Conservation (phyloP, 352 stramenopile species). For the Globisporangium ultimum region DNA sequence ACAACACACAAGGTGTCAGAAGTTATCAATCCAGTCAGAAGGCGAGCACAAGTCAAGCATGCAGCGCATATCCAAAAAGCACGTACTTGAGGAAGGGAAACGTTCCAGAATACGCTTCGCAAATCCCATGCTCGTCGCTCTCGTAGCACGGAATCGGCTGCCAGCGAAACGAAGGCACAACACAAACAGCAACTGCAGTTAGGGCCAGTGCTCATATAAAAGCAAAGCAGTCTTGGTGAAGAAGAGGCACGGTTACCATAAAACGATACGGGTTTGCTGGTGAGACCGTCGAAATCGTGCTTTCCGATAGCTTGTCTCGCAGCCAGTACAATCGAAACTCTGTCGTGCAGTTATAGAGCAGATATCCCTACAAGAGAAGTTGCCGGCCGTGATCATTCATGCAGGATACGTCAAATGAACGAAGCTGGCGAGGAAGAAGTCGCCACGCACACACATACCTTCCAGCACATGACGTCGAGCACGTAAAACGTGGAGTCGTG, state of each 20-base stretch:
- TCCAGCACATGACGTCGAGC: slow-evolving; percentile 94
- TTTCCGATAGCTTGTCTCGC: slow-evolving; percentile 87
- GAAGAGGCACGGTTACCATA: slow-evolving; percentile 33
- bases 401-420: not conserved
- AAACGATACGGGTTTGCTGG: slow-evolving; percentile 76
- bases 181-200: not conserved
- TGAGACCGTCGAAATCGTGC: slow-evolving; percentile 33
- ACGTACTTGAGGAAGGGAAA: slow-evolving; percentile 86
- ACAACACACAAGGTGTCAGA: not conserved
- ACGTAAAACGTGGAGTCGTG: slow-evolving; percentile 88
- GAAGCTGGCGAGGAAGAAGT: not conserved
- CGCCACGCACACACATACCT: slow-evolving; percentile 27
- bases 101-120: slow-evolving; percentile 68
- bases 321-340: slow-evolving; percentile 92
- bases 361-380: slow-evolving; percentile 52
- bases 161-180: not conserved
- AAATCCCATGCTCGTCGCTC: slow-evolving; percentile 73
- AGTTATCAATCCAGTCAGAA: not conserved
- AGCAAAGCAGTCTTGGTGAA: not conserved
- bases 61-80: not conserved
- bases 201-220: not conserved
- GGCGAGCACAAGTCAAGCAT: not conserved
- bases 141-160: slow-evolving; percentile 86
- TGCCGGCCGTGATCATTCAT: not conserved
- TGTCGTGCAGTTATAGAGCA: slow-evolving; percentile 91